These are phyloP conservation scores for Silybum marianum DNA, from an alignment of 129 eudicot genomes.

Conservation along the genomic window DNA sequence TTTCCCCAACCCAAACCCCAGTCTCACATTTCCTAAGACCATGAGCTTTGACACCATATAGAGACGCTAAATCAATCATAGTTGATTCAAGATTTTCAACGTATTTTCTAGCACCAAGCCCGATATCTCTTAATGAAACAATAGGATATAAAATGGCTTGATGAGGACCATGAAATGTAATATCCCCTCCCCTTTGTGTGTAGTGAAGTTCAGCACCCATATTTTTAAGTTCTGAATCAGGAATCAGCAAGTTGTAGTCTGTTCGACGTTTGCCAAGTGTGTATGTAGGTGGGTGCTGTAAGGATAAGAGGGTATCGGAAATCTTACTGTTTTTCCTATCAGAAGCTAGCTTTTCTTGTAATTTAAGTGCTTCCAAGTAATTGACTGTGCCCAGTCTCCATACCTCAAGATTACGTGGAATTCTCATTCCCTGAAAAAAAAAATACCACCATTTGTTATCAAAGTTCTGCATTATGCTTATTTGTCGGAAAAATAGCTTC, in stretches of 20 bases:
- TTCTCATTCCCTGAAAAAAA: conserved; percentile 56
- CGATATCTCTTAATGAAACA: conserved; percentile 66
- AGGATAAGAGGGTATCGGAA: conserved; percentile 66
- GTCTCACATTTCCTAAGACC: conserved; percentile 74
- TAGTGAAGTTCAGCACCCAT: conserved; percentile 94
- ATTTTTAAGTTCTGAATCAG: conserved; percentile 64
- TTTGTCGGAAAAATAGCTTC: conserved; percentile 8
- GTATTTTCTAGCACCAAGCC: conserved; percentile 85
- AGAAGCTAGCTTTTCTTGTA: conserved; percentile 78
- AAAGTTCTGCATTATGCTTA: conserved; percentile 1
- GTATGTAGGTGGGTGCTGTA: conserved; percentile 96
- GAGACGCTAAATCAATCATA: conserved; percentile 80
- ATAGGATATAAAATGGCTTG: conserved; percentile 92
- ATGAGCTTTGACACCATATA: conserved; percentile 74
- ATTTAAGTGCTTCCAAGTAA: conserved; percentile 75
- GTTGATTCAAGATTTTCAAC: conserved; percentile 90
- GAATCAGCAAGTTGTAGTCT: conserved; percentile 66
- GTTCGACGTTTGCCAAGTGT: conserved; percentile 92
- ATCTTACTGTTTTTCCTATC: conserved; percentile 68
- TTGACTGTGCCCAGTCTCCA: conserved; percentile 81
- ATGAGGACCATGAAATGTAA: conserved; percentile 89
- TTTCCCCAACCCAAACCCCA: conserved; percentile 95
- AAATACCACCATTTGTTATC: not conserved
- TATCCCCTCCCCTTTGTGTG: conserved; percentile 94
- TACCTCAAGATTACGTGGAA: conserved; percentile 61